A percentile compares a stretch with the other conserved stretches of the same genome.
Evolutionary conservation across 495 filamentous ascomycete genomes (phyloP).

Genomic region (Penicillium coffeae): DNA sequence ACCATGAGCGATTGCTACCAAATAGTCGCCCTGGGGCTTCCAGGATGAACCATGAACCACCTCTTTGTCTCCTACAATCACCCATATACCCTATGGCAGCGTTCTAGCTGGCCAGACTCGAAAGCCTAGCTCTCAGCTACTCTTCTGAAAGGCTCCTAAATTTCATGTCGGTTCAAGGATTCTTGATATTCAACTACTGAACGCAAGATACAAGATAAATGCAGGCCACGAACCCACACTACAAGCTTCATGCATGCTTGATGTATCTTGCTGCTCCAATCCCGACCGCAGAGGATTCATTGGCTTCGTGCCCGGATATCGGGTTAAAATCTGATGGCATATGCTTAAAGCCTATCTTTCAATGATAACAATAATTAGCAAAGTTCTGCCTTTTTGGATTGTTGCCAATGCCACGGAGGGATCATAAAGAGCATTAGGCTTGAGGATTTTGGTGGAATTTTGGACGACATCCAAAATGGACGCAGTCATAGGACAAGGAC

Average conservation of each 20-base stretch:
- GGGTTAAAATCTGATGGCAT: slow-evolving; percentile 30
- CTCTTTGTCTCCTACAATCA: neutral
- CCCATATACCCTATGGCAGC: neutral
- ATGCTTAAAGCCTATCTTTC: slow-evolving; percentile 47
- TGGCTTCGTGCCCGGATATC: slow-evolving; percentile 6
- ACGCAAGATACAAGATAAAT: neutral
- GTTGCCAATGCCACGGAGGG: neutral
- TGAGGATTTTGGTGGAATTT: too few species aligned
- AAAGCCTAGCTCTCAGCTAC: slow-evolving; percentile 6
- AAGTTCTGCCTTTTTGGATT: slow-evolving; percentile 22
- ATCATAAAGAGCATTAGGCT: too few species aligned
- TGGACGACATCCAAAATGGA: too few species aligned
- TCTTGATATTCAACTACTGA: neutral
- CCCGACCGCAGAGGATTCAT: slow-evolving; percentile 1
- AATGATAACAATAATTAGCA: slow-evolving; percentile 38
- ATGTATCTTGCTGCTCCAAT: slow-evolving; percentile 2
- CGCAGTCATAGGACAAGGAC: too few species aligned
- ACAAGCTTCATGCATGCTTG: slow-evolving; percentile 8
- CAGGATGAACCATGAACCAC: neutral
- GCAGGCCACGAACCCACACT: neutral
- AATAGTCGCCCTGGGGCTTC: neutral
- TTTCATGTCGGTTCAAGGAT: neutral
- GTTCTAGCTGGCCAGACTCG: neutral
- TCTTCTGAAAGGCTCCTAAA: neutral
- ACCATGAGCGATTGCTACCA: slow-evolving; percentile 26